These are phyloP conservation scores for Ceratocystis variospora DNA, from an alignment of 2,329 filamentous ascomycete species.

Conservation along the genomic window DNA sequence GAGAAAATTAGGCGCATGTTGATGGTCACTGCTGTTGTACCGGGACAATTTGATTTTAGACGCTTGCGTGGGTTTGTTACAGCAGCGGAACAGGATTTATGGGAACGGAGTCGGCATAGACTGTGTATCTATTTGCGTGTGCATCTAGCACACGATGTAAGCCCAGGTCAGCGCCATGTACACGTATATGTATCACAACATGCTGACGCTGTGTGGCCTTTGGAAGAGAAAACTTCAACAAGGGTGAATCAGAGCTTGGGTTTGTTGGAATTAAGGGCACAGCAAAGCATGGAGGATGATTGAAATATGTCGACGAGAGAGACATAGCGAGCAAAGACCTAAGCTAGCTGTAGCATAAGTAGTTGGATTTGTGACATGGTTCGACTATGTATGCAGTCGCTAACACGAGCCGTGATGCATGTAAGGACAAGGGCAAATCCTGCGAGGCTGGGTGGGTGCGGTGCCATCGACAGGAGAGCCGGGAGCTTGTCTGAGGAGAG, in stretches of 20 bases:
- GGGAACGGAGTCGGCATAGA: not conserved
- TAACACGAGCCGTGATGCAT: not conserved
- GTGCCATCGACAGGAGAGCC: not conserved
- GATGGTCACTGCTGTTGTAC: not conserved
- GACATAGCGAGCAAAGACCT: too few relatives aligned
- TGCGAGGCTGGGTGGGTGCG: not conserved
- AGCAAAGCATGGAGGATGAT: too few relatives aligned
- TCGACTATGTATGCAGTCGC: not conserved
- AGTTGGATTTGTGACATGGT: not conserved
- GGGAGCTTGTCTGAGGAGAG: not conserved
- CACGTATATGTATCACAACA: slow-evolving; percentile 1
- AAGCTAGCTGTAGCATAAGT: not conserved
- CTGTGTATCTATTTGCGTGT: not conserved
- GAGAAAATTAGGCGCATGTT: not conserved
- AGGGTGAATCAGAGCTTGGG: not conserved
- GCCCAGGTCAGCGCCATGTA: not conserved
- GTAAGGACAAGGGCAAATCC: not conserved
- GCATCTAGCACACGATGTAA: not conserved
- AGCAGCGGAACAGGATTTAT: not conserved
- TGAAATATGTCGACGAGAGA: too few relatives aligned
- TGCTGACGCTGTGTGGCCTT: not conserved
- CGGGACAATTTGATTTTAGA: not conserved
- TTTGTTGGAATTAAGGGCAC: too few relatives aligned
- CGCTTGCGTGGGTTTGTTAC: not conserved
- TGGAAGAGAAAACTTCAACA: too few relatives aligned